These are phyloP conservation scores for Lachancea kluyveri DNA, from an alignment of 805 yeast species.

Conservation along the genomic window DNA sequence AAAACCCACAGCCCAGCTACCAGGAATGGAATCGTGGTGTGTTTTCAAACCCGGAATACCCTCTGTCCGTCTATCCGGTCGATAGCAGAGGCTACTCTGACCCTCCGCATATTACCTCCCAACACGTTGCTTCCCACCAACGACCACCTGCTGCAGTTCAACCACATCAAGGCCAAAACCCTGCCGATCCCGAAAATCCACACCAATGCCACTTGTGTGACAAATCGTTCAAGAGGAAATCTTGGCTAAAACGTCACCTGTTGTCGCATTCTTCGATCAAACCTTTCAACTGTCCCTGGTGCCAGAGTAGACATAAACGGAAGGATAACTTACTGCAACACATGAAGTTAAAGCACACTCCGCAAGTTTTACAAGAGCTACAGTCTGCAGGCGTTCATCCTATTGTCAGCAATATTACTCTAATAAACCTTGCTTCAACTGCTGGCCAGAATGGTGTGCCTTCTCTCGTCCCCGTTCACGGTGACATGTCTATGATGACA, in stretches of 20 bases:
- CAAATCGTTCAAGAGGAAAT: slow-evolving; percentile 25
- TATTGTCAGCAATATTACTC: too few relatives aligned
- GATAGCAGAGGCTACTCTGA: slow-evolving; percentile 1
- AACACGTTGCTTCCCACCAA: too few relatives aligned
- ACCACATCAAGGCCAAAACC: neutral
- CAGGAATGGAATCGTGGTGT: too few relatives aligned
- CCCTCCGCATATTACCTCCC: too few relatives aligned
- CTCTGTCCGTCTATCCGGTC: neutral
- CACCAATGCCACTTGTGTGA: slow-evolving; percentile 29
- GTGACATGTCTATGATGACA: slow-evolving; percentile 4
- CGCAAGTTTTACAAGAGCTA: slow-evolving; percentile 20
- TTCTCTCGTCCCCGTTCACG: neutral
- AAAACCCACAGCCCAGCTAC: slow-evolving; percentile 5
- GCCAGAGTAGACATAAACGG: slow-evolving; percentile 28
- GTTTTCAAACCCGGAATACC: too few relatives aligned
- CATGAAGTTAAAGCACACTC: slow-evolving; percentile 27
- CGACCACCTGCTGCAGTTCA: slow-evolving; percentile 1
- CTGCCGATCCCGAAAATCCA: slow-evolving; percentile 4
- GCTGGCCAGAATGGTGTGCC: too few relatives aligned
- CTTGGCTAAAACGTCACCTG: slow-evolving; percentile 30
- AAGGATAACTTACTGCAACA: slow-evolving; percentile 30
- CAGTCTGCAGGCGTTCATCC: too few relatives aligned
- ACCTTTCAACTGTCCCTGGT: slow-evolving; percentile 27
- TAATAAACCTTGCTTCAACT: too few relatives aligned
- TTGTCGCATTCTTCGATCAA: slow-evolving; percentile 25